phyloP scores from a whole-genome alignment of 768 basidiomycete genomes.

The Omphalotus guepiniiformis region DNA sequence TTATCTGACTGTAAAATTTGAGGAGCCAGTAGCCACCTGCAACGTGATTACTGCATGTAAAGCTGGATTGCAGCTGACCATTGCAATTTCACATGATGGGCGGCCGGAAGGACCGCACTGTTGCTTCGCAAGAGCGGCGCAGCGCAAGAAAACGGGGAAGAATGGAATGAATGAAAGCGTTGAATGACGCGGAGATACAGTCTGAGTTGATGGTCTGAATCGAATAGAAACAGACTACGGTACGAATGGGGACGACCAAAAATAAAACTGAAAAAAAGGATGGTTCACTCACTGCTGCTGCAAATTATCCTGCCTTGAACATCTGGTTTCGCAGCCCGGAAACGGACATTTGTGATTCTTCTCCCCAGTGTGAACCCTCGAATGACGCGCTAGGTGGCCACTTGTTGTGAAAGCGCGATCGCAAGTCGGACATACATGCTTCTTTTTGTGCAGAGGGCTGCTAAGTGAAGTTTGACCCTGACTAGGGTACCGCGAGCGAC shows the following conservation, averaged over 20 bases:
- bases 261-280: slow-evolving; percentile 1
- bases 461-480: slow-evolving; percentile 1
- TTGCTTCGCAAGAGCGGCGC: too few relatives aligned
- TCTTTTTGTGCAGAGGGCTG: slow-evolving; percentile 38
- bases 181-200: too few relatives aligned
- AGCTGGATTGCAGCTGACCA: too few relatives aligned
- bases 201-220: too few relatives aligned
- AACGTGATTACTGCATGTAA: too few relatives aligned
- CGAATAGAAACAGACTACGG: too few relatives aligned
- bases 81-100: too few relatives aligned
- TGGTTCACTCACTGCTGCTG: slow-evolving; percentile 47
- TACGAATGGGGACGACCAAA: not conserved
- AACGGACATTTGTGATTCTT: slow-evolving; percentile 92
- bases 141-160: too few relatives aligned
- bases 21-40: too few relatives aligned
- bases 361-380: slow-evolving; percentile 89
- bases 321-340: slow-evolving; percentile 91
- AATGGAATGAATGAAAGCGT: too few relatives aligned
- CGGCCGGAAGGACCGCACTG: too few relatives aligned
- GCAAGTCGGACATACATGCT: slow-evolving; percentile 69
- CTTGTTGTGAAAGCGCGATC: slow-evolving; percentile 81
- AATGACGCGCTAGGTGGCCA: slow-evolving; percentile 84
- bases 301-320: slow-evolving; percentile 87
- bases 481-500: not conserved
- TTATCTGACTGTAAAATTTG: too few relatives aligned